Conservation (phyloP, 371 early-diverging fungal species). For the Mortierella sp. region DNA sequence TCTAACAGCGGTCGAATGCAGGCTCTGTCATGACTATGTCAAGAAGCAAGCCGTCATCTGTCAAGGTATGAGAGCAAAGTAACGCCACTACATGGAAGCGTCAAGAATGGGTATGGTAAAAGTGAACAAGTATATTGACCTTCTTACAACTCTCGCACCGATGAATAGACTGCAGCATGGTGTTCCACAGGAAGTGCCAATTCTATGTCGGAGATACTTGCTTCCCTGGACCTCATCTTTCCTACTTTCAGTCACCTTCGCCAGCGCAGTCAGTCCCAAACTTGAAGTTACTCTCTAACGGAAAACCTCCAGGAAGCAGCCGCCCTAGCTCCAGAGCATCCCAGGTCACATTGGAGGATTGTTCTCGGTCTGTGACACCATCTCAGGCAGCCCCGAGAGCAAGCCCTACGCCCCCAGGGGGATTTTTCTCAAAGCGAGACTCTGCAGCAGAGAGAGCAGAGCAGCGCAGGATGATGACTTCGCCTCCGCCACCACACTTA, state of each 20-base stretch:
- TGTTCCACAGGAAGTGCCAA: constrained; percentile 58
- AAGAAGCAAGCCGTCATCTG: constrained; percentile 60
- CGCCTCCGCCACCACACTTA: constrained; percentile 18
- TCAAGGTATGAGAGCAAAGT: constrained; percentile 42
- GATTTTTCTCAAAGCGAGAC: constrained; percentile 29
- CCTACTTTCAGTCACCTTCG: constrained; percentile 26
- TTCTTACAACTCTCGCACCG: not conserved
- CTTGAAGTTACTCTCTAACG: constrained; percentile 37
- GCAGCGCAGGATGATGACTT: constrained; percentile 13
- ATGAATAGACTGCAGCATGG: constrained; percentile 58
- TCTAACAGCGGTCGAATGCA: constrained; percentile 55
- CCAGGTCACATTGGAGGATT: constrained; percentile 28
- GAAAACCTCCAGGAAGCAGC: constrained; percentile 25
- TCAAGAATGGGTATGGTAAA: not conserved
- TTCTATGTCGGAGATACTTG: constrained; percentile 53
- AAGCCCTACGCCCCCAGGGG: constrained; percentile 34
- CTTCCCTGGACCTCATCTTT: constrained; percentile 45
- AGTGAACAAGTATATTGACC: not conserved
- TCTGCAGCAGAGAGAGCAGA: constrained; percentile 21
- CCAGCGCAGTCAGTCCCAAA: constrained; percentile 49
- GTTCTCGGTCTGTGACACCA: constrained; percentile 50
- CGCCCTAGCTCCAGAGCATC: constrained; percentile 49
- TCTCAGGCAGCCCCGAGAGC: constrained; percentile 32
- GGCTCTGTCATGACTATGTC: constrained; percentile 53
- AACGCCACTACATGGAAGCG: not conserved